phyloP scores from a whole-genome alignment of 2,329 filamentous ascomycete genomes.

The Pseudopithomyces chartarum region DNA sequence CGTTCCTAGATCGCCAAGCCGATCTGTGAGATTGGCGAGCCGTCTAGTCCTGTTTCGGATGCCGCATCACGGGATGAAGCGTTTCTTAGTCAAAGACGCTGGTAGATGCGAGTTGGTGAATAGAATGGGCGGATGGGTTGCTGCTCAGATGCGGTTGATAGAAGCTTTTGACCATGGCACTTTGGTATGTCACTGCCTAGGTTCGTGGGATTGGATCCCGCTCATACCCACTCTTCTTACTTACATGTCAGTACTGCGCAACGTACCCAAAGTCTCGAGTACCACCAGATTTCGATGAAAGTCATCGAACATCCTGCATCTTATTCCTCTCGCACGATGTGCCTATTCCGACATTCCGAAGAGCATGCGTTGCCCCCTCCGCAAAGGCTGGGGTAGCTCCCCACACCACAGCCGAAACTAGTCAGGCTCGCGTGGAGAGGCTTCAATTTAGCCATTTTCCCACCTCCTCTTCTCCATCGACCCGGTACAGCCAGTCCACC shows the following conservation, averaged over 20 bases:
- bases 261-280: not conserved
- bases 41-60: not conserved
- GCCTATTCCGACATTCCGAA: not conserved
- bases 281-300: not conserved
- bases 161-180: too few species aligned
- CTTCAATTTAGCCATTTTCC: slow-evolving; percentile 33
- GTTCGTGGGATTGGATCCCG: not conserved
- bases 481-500: slow-evolving; percentile 33
- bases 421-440: slow-evolving; percentile 25
- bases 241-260: not conserved
- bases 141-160: not conserved
- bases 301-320: not conserved
- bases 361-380: not conserved
- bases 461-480: slow-evolving; percentile 23
- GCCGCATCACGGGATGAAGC: not conserved
- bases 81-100: not conserved
- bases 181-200: not conserved
- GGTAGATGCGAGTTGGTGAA: not conserved
- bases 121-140: too few species aligned
- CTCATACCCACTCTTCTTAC: not conserved
- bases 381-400: not conserved
- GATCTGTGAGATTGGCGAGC: slow-evolving; percentile 6
- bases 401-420: slow-evolving; percentile 1
- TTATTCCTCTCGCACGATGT: too few species aligned
- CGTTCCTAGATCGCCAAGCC: slow-evolving; percentile 8